A percentile compares a stretch with the other conserved stretches of the same genome.
phyloP scores from a whole-genome alignment of 768 basidiomycete species.

The Tricholoma sp. region DNA sequence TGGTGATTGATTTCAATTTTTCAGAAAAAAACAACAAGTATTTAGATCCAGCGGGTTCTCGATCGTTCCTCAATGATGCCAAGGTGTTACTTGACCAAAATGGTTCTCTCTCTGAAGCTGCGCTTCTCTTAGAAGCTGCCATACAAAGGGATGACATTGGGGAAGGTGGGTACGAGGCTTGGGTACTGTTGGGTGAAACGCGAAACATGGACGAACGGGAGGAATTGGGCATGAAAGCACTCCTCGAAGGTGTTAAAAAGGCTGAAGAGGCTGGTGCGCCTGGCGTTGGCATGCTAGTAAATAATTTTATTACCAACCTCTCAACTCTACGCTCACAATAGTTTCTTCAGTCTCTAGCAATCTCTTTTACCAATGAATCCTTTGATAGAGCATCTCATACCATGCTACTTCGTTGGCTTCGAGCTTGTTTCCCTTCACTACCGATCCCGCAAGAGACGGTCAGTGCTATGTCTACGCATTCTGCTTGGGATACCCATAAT shows the following conservation, averaged over 20 bases:
- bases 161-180: slow-evolving; percentile 81
- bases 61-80: slow-evolving; percentile 62
- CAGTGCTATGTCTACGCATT: slow-evolving; percentile 46
- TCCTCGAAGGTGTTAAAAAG: slow-evolving; percentile 63
- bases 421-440: slow-evolving; percentile 55
- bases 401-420: slow-evolving; percentile 83
- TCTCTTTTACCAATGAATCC: slow-evolving; percentile 93
- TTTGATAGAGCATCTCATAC: slow-evolving; percentile 83
- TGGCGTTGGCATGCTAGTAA: slow-evolving; percentile 71
- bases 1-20: slow-evolving; percentile 3
- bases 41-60: slow-evolving; percentile 44
- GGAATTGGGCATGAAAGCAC: slow-evolving; percentile 74
- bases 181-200: slow-evolving; percentile 88
- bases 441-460: slow-evolving; percentile 51
- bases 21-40: slow-evolving; percentile 72
- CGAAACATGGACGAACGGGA: slow-evolving; percentile 88
- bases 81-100: slow-evolving; percentile 73
- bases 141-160: slow-evolving; percentile 79
- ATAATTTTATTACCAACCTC: slow-evolving; percentile 18
- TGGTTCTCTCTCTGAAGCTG: slow-evolving; percentile 84
- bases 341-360: slow-evolving; percentile 73
- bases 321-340: slow-evolving; percentile 9
- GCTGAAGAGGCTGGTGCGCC: slow-evolving; percentile 61
- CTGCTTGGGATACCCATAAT: slow-evolving; percentile 80
- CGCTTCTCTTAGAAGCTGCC: slow-evolving; percentile 84